Evolutionary conservation across 805 yeast species (phyloP), one percentile per base, ranked within the genome.

Genomic region (Candida incommunis): DNA sequence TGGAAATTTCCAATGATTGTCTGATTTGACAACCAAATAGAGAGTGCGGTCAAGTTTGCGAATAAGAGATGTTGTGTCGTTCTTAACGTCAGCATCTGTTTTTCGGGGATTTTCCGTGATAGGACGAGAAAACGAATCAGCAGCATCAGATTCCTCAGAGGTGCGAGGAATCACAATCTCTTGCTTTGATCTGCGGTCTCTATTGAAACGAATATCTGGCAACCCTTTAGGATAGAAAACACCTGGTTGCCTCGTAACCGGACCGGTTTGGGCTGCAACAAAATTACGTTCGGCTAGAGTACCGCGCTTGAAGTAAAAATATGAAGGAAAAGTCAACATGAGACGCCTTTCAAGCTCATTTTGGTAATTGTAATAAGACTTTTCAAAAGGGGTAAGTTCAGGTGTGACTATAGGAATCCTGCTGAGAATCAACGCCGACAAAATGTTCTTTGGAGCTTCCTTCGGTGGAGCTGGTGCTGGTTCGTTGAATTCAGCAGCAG

Each of bases 301-400:
- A 50, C 97, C 97, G 55, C 75, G 80, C 58, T 82, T 84, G 68
- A 80, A 92, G 66, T 88, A 92, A 60, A 78, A 88, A 75, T 86
- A 86, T 54, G 81, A 78, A 3, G 98, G 97, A 63, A 92, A 92
- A 0, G 97, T 87, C 95, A 96, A 87, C 95, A 88, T 87, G 53
- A 92, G 70, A 55, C 97, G 74, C 58, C 79, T 79, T 69, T 87
- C 88, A 45, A 92, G 70, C 61, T 84, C 94, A 43, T 77, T 75
- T 63, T 88, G 95, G 61, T 92, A 92, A 45, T 76, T 68, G 60
- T 82, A 84, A 63, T 80, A 92, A 43, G 78, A 77, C 48, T 68
- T 57, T 54, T 86, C 96, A 54, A 90, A 81, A 46, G 69, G 74
- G 7, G 80, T 69, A 45, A 79, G 66, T 48, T 83, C 90, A 9